phyloP scores from a whole-genome alignment of 257 asterid genomes.

The Solanum okadae region DNA sequence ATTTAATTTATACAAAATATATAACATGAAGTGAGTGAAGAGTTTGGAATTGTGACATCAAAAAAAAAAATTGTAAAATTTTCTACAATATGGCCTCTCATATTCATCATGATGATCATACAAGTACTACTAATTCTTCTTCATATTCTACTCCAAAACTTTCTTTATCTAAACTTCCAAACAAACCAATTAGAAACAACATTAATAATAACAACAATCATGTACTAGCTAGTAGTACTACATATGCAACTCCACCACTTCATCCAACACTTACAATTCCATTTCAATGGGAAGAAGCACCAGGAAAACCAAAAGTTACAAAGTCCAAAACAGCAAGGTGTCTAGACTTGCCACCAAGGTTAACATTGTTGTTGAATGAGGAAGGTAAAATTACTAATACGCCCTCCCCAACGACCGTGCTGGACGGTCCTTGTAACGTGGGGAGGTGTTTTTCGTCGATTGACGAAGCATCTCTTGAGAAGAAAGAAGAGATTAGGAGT shows the following conservation, averaged over 20 bases:
- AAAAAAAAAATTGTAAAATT: neutral
- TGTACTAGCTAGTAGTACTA: neutral
- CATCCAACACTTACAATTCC: slow-evolving; percentile 51
- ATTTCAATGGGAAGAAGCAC: slow-evolving; percentile 80
- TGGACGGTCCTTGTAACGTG: slow-evolving; percentile 46
- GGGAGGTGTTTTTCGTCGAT: slow-evolving; percentile 34
- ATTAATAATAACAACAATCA: neutral
- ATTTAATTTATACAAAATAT: neutral
- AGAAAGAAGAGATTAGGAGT: neutral
- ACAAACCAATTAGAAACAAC: slow-evolving; percentile 21
- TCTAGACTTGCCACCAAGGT: slow-evolving; percentile 58
- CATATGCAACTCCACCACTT: slow-evolving; percentile 55
- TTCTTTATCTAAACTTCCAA: slow-evolving; percentile 41
- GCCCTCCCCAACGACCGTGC: slow-evolving; percentile 48
- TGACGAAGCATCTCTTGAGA: neutral
- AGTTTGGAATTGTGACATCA: neutral
- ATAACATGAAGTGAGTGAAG: neutral
- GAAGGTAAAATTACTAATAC: slow-evolving; percentile 7
- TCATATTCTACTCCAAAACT: slow-evolving; percentile 44
- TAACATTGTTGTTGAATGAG: neutral
- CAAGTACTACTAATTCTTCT: neutral
- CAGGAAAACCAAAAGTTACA: slow-evolving; percentile 55
- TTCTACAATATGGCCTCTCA: neutral
- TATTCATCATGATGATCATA: neutral
- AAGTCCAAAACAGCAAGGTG: slow-evolving; percentile 29